These are phyloP conservation scores for Casuarina glauca DNA, from an alignment of 306 rosid genomes.

Conservation along the genomic window DNA sequence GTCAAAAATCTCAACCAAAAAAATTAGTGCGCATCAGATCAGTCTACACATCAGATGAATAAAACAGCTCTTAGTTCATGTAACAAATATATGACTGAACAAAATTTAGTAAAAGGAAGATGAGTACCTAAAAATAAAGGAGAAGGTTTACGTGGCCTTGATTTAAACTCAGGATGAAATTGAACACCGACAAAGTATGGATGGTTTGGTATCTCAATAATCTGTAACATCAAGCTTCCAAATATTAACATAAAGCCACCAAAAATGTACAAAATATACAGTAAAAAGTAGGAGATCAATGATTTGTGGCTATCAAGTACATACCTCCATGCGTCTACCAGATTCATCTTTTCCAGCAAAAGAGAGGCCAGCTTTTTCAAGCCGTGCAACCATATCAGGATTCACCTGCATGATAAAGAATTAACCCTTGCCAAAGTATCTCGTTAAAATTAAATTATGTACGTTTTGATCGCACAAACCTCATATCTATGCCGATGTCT, in stretches of 20 bases:
- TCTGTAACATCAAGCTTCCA: slow-evolving; percentile 40
- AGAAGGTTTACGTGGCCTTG: slow-evolving; percentile 88
- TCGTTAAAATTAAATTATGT: not conserved
- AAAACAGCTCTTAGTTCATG: slow-evolving; percentile 1
- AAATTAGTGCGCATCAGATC: not conserved
- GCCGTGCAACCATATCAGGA: slow-evolving; percentile 73
- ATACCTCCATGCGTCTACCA: slow-evolving; percentile 78
- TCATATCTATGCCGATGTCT: slow-evolving; percentile 91
- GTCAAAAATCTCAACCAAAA: not conserved
- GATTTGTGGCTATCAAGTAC: not conserved
- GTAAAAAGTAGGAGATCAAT: not conserved
- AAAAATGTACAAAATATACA: not conserved
- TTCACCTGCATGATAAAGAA: slow-evolving; percentile 58
- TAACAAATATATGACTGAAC: not conserved
- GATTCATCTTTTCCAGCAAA: slow-evolving; percentile 85
- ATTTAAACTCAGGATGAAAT: slow-evolving; percentile 92
- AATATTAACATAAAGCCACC: slow-evolving; percentile 13
- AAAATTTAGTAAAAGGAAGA: slow-evolving; percentile 2
- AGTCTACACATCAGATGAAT: not conserved
- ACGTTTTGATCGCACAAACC: slow-evolving; percentile 33
- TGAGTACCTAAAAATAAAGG: slow-evolving; percentile 74
- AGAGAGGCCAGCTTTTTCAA: slow-evolving; percentile 77
- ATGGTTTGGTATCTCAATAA: slow-evolving; percentile 81
- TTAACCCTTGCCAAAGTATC: not conserved
- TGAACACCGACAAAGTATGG: slow-evolving; percentile 90